These are phyloP conservation scores for Echium plantagineum DNA, from an alignment of 257 asterid genomes.

Conservation along the genomic window DNA sequence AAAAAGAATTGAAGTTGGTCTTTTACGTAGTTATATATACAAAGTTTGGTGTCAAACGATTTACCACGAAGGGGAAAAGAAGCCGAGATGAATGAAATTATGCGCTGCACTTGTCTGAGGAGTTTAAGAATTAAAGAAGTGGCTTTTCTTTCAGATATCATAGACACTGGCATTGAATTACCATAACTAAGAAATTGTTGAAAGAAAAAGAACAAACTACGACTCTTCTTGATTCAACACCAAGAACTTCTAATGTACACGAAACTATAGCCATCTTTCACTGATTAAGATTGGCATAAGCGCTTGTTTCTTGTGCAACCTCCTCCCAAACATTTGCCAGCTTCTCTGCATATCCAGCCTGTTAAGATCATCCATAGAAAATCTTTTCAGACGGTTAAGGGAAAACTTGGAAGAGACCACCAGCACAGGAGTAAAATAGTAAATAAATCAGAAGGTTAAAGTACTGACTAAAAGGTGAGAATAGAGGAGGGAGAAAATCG, in stretches of 20 bases:
- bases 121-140: neutral
- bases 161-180: neutral
- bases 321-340: conserved; percentile 79
- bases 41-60: too few relatives aligned
- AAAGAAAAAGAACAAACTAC: neutral
- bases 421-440: neutral
- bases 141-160: neutral
- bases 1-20: too few relatives aligned
- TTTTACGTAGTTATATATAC: too few relatives aligned
- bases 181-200: neutral
- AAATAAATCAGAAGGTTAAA: neutral
- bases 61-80: too few relatives aligned
- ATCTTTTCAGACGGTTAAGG: neutral
- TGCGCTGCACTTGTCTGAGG: neutral
- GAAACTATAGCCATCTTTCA: conserved; percentile 21
- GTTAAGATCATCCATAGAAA: conserved; percentile 18
- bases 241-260: conserved; percentile 7
- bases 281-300: conserved; percentile 28
- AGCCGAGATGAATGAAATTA: too few relatives aligned
- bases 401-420: neutral
- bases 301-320: conserved; percentile 80
- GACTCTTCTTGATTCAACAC: neutral
- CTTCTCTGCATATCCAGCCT: conserved; percentile 96
- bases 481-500: neutral
- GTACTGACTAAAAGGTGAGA: neutral